These are phyloP conservation scores for Pterula multifida DNA, from an alignment of 1,284 basidiomycete species.

Conservation along the genomic window DNA sequence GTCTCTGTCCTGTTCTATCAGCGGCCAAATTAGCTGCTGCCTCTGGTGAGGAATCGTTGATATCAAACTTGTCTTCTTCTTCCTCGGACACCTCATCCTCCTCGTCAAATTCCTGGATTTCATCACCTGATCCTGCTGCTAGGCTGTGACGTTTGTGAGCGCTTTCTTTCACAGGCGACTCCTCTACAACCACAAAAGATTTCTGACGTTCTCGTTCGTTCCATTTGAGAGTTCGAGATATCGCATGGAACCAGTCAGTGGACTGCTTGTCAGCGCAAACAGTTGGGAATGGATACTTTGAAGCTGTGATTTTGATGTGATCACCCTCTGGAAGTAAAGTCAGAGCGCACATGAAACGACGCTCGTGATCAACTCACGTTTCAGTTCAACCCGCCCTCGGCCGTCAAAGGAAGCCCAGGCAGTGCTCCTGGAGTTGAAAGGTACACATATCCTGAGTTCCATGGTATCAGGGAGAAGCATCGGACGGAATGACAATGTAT, in stretches of 20 bases:
- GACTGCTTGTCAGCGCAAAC: conserved; percentile 97
- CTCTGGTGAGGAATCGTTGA: conserved; percentile 71
- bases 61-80: conserved; percentile 77
- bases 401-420: conserved; percentile 99
- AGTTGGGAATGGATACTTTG: conserved; percentile 97
- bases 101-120: conserved; percentile 37
- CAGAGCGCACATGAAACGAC: not conserved
- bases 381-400: conserved; percentile 88
- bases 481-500: conserved; percentile 96
- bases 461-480: conserved; percentile 98
- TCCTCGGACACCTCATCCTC: conserved; percentile 38
- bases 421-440: conserved; percentile 95
- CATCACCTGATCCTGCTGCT: conserved; percentile 18
- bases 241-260: conserved; percentile 97
- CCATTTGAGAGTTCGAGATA: conserved; percentile 93
- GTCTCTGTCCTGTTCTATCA: conserved; percentile 10
- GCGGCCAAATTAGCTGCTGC: conserved; percentile 16
- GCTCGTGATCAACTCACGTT: conserved; percentile 55
- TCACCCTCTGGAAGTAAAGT: conserved; percentile 68
- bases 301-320: conserved; percentile 97
- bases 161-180: conserved; percentile 37
- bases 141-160: conserved; percentile 15
- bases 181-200: conserved; percentile 95
- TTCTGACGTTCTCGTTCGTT: conserved; percentile 96
- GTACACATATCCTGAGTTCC: conserved; percentile 96